A percentile compares a stretch with the other conserved stretches of the same genome.
Evolutionary conservation across 495 filamentous ascomycete species (phyloP).

Genomic region (Penicillium diatomitis): DNA sequence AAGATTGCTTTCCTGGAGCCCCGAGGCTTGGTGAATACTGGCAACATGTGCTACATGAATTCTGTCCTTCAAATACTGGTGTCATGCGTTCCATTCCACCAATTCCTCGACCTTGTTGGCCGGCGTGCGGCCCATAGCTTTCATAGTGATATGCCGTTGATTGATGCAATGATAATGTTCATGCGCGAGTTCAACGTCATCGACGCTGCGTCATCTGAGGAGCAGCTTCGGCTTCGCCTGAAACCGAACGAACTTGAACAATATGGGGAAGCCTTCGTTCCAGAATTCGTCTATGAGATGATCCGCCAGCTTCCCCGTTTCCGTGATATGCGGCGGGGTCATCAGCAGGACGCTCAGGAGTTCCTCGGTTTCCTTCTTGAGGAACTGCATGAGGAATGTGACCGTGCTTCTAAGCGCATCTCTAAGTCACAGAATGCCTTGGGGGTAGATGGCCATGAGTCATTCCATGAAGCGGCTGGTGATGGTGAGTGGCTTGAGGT

Average conservation of each 20-base stretch:
- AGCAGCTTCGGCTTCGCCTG: conserved; percentile 61
- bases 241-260: conserved; percentile 79
- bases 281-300: conserved; percentile 91
- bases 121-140: conserved; percentile 81
- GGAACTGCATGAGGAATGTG: conserved; percentile 87
- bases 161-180: conserved; percentile 96
- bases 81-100: conserved; percentile 88
- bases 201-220: conserved; percentile 64
- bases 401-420: conserved; percentile 56
- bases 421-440: conserved; percentile 33
- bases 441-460: conserved; percentile 24
- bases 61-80: conserved; percentile 92
- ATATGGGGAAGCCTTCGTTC: conserved; percentile 84
- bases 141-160: conserved; percentile 85
- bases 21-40: conserved; percentile 90
- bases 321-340: conserved; percentile 84
- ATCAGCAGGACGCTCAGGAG: conserved; percentile 97
- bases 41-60: conserved; percentile 99
- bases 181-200: conserved; percentile 87
- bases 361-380: conserved; percentile 92
- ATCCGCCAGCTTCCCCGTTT: conserved; percentile 81
- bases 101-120: conserved; percentile 81
- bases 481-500: conserved; percentile 89
- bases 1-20: conserved; percentile 84
- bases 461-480: conserved; percentile 14